Evolutionary conservation across 495 filamentous ascomycete genomes (phyloP).

Genomic region (Aspergillus cristatus): DNA sequence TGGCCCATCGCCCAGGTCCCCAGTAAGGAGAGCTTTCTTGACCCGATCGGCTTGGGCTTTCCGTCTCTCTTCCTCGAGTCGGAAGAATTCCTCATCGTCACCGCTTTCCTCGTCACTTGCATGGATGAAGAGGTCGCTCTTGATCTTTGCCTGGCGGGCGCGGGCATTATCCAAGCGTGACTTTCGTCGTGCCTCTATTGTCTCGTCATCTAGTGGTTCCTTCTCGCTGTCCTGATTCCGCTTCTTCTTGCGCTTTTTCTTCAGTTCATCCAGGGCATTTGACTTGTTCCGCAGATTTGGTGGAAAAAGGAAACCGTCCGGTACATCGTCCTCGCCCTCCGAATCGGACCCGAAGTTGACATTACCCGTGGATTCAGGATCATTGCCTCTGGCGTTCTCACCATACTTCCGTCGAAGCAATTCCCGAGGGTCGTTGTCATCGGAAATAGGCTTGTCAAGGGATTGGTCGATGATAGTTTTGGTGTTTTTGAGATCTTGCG

Average conservation of each 20-base stretch:
- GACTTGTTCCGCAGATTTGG: conserved; percentile 39
- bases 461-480: conserved; percentile 57
- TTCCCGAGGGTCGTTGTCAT: conserved; percentile 65
- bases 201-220: conserved; percentile 41
- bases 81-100: conserved; percentile 62
- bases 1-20: conserved; percentile 39
- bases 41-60: conserved; percentile 40
- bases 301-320: conserved; percentile 63
- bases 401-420: conserved; percentile 63
- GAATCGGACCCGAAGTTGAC: conserved; percentile 56
- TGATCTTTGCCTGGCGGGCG: conserved; percentile 65
- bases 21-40: conserved; percentile 42
- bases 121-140: conserved; percentile 72
- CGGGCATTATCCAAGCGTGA: conserved; percentile 48
- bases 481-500: conserved; percentile 52
- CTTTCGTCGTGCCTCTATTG: conserved; percentile 40
- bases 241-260: conserved; percentile 44
- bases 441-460: conserved; percentile 62
- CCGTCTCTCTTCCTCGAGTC: conserved; percentile 50
- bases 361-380: conserved; percentile 20
- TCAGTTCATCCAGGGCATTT: conserved; percentile 38
- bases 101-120: conserved; percentile 75
- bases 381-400: conserved; percentile 28
- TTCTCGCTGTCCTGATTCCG: conserved; percentile 18
- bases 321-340: conserved; percentile 46